phyloP scores from a whole-genome alignment of 768 basidiomycete genomes.

The Tricholoma terreum region DNA sequence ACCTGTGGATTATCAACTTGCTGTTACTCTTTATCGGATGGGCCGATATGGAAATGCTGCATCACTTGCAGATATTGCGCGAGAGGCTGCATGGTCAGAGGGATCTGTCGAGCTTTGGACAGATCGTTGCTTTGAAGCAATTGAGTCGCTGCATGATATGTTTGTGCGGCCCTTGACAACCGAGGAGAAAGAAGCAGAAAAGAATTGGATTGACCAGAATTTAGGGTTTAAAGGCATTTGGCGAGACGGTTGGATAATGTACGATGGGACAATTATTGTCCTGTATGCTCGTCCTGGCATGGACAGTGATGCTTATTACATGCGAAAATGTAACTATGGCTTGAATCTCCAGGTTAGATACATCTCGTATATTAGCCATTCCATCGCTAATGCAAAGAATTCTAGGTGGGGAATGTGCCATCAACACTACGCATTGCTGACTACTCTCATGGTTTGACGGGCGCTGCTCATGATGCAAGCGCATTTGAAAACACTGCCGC shows the following conservation, averaged over 20 bases:
- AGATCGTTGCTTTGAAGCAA: too few species aligned
- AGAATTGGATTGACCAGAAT: conserved; percentile 6
- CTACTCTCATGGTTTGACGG: too few species aligned
- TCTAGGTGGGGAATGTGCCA: too few species aligned
- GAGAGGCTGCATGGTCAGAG: too few species aligned
- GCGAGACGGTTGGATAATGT: too few species aligned
- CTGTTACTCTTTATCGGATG: conserved; percentile 22
- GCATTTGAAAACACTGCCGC: conserved; percentile 16
- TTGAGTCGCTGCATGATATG: conserved; percentile 1
- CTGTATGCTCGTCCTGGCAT: conserved; percentile 25
- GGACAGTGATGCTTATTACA: conserved; percentile 36
- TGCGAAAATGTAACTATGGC: conserved; percentile 25
- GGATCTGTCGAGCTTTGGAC: conserved; percentile 13
- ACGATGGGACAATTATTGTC: conserved; percentile 30
- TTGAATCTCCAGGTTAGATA: conserved; percentile 25
- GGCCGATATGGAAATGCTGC: conserved; percentile 22
- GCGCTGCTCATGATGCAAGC: conserved; percentile 19
- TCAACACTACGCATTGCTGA: too few species aligned
- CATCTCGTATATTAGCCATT: conserved; percentile 10
- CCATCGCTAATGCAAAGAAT: conserved; percentile 18
- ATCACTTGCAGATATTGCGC: too few species aligned
- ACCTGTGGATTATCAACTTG: conserved; percentile 21
- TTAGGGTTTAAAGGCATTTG: conserved; percentile 16
- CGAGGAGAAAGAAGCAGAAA: conserved; percentile 7
- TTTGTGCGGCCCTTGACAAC: conserved; percentile 4